Conservation (phyloP, 768 basidiomycete species). For the Filobasidium floriforme region DNA sequence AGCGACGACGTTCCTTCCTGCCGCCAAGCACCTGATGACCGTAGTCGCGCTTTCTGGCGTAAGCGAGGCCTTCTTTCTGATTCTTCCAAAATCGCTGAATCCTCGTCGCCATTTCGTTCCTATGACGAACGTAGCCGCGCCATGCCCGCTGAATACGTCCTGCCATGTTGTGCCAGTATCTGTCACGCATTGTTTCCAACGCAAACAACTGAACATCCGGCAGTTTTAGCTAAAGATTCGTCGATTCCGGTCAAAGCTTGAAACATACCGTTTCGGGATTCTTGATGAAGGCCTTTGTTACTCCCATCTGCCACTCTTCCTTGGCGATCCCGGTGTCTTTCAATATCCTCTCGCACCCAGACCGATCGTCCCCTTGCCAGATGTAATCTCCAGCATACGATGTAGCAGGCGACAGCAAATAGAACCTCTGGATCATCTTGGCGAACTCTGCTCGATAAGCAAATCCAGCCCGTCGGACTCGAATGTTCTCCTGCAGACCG, state of each 20-base stretch:
- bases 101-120: constrained; percentile 84
- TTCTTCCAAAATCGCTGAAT: constrained; percentile 99
- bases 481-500: constrained; percentile 95
- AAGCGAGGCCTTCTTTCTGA: constrained; percentile 87
- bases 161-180: constrained; percentile 99
- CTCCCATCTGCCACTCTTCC: constrained; percentile 99
- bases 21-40: constrained; percentile 86
- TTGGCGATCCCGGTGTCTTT: constrained; percentile 90
- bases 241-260: not conserved
- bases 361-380: constrained; percentile 82
- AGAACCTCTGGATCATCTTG: constrained; percentile 98
- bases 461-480: constrained; percentile 93
- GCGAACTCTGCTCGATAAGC: constrained; percentile 97
- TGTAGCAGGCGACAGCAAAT: constrained; percentile 84
- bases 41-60: constrained; percentile 83
- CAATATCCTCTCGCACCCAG: constrained; percentile 85
- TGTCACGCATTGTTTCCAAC: constrained; percentile 94
- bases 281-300: constrained; percentile 98
- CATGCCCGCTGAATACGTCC: constrained; percentile 90
- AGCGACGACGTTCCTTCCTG: constrained; percentile 86
- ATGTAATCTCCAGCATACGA: constrained; percentile 98
- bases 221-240: not conserved
- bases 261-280: constrained; percentile 84
- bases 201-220: constrained; percentile 68
- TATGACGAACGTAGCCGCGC: constrained; percentile 91